phyloP scores from a whole-genome alignment of 169 alveolate genomes.

The Plasmodium berghei region DNA sequence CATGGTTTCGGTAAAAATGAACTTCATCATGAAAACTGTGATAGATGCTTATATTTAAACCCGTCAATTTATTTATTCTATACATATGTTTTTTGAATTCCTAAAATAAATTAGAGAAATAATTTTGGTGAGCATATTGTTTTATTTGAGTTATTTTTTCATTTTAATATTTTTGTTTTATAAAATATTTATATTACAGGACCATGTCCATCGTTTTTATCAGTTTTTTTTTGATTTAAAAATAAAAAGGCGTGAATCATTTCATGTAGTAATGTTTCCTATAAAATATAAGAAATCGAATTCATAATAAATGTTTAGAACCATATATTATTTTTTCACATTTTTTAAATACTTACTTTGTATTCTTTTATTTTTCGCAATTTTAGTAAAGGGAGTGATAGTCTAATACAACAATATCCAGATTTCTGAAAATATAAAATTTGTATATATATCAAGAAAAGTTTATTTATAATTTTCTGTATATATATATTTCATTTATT shows the following conservation, averaged over 20 bases:
- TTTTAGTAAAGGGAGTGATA: slow-evolving; percentile 93
- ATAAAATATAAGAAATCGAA: background rate
- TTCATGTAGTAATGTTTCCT: slow-evolving; percentile 96
- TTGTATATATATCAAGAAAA: background rate
- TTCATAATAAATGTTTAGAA: too few relatives aligned
- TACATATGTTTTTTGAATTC: slow-evolving; percentile 92
- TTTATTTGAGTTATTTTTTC: too few relatives aligned
- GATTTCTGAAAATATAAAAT: slow-evolving; percentile 48
- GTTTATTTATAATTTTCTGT: too few relatives aligned
- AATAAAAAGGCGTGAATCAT: slow-evolving; percentile 96
- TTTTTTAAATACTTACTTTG: slow-evolving; percentile 57
- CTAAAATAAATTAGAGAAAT: slow-evolving; percentile 29
- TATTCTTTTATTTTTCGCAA: slow-evolving; percentile 92
- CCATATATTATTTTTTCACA: too few relatives aligned
- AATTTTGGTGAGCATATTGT: background rate
- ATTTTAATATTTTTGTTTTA: too few relatives aligned
- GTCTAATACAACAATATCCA: slow-evolving; percentile 92
- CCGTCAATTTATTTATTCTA: slow-evolving; percentile 90
- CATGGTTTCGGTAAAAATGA: slow-evolving; percentile 89
- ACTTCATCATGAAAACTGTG: slow-evolving; percentile 95
- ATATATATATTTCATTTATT: background rate
- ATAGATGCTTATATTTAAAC: slow-evolving; percentile 91
- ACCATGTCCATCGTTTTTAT: slow-evolving; percentile 92
- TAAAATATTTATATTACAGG: slow-evolving; percentile 73
- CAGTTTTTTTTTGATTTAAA: slow-evolving; percentile 82